A percentile compares a stretch with the other conserved stretches of the same genome.
phyloP scores from a whole-genome alignment of 768 basidiomycete species.

The Podaxis rugospora region DNA sequence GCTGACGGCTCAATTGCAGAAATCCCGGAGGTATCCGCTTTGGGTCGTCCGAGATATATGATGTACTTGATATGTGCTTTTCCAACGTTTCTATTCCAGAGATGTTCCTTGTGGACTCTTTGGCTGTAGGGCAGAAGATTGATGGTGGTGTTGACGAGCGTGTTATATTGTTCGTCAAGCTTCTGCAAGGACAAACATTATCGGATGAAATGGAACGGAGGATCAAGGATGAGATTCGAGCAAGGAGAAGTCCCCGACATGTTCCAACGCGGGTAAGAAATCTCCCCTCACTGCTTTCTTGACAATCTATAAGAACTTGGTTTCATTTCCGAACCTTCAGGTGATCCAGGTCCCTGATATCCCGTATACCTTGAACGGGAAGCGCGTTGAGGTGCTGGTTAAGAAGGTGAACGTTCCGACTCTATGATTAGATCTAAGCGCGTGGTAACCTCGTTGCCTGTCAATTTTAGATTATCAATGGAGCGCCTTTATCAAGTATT shows the following conservation, averaged over 20 bases:
- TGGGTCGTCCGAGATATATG: constrained; percentile 78
- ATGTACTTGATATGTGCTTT: constrained; percentile 66
- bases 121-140: constrained; percentile 70
- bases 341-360: constrained; percentile 68
- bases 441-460: constrained; percentile 14
- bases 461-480: constrained; percentile 64
- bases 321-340: constrained; percentile 27
- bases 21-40: constrained; percentile 84
- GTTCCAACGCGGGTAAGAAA: constrained; percentile 64
- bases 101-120: constrained; percentile 48
- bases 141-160: constrained; percentile 66
- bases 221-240: constrained; percentile 59
- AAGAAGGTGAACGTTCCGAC: constrained; percentile 50
- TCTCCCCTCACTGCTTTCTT: background rate
- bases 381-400: constrained; percentile 74
- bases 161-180: constrained; percentile 72
- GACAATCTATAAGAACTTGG: constrained; percentile 1
- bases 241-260: constrained; percentile 65
- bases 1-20: constrained; percentile 30
- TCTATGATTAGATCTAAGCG: constrained; percentile 9
- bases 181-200: constrained; percentile 44
- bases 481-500: constrained; percentile 60
- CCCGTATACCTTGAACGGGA: constrained; percentile 78
- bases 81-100: constrained; percentile 31
- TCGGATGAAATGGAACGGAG: constrained; percentile 46